phyloP scores from a whole-genome alignment of 768 basidiomycete species.

The Wakefieldia striispora region DNA sequence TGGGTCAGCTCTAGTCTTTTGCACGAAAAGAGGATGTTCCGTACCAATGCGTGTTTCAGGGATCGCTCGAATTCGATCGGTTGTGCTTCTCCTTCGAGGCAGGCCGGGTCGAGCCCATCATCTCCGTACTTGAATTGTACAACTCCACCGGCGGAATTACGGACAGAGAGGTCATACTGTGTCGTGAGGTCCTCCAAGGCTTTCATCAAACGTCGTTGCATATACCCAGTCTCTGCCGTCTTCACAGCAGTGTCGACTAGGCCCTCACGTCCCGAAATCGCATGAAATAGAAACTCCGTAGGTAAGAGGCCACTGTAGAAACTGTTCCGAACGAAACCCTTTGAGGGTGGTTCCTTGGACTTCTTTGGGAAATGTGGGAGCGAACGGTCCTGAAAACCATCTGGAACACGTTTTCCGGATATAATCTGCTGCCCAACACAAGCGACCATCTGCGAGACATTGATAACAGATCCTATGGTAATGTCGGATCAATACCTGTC shows the following conservation, averaged over 20 bases:
- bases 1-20: conserved; percentile 5
- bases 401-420: conserved; percentile 94
- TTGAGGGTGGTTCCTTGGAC: conserved; percentile 92
- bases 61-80: conserved; percentile 88
- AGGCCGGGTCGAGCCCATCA: conserved; percentile 95
- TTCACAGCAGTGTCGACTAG: conserved; percentile 99
- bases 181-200: conserved; percentile 95
- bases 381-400: conserved; percentile 98
- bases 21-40: conserved; percentile 12
- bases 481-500: background rate
- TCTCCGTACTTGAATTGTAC: conserved; percentile 98
- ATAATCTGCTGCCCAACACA: conserved; percentile 99
- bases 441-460: conserved; percentile 99
- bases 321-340: conserved; percentile 97
- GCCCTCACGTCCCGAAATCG: conserved; percentile 97
- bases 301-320: conserved; percentile 91
- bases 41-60: conserved; percentile 80
- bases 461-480: conserved; percentile 91
- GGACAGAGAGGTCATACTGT: conserved; percentile 93
- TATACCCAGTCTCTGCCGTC: conserved; percentile 99
- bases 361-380: conserved; percentile 99
- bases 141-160: conserved; percentile 91
- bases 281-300: conserved; percentile 98
- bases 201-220: conserved; percentile 99
- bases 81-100: conserved; percentile 91